Base-by-base conservation (phyloP, 148 eudicot species). In the Rhododendron kiyosumense region DNA sequence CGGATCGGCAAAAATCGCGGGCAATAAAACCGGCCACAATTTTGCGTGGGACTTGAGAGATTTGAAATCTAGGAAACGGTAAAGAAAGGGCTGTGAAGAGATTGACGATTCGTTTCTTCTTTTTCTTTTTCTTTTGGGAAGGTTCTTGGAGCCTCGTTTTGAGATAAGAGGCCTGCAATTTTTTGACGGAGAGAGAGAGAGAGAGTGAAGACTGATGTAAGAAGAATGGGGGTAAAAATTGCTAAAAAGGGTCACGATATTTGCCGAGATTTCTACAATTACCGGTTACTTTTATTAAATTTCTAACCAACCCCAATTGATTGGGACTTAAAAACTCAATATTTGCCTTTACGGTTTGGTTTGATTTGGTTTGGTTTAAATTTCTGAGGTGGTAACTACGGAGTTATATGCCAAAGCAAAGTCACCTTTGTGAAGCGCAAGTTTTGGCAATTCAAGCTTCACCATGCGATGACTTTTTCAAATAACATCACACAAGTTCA, bases 1-100 rank as follows among this genome's bases (percentile, higher is more conserved):
- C 15, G 45, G 81, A 84, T 75, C 75, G 79, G 76, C 83, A 45
- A 63, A 54, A 85, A 69, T 26, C 61, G 54, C 30, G 43, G 78
- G 85, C 26, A 32, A 69, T 18, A 26, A 46, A 69, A 48, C 15
- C 36, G 26, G 85, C 78, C 78, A 69, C 57, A 0, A 83, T 67
- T 71, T 67, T 38, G 84, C 74, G 20, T 9, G 84, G 28, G 6
- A 41, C 7, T 9, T 1, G 10, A 1, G 18, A 2, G 41, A 34
- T n/a, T 52, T 18, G 36, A 63, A 24, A 26, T 41, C 46, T 5
- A 12, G 32, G n/a, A 51, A n/a, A 26, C 22, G 43, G 20, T 15
- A 52, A 30, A 6, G 24, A 51, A 17, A 10, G 32, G 63, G 36
- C 34, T 8, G 30, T 10, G n/a, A 18, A 57, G 26, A 57, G 41